These are phyloP conservation scores for Acephala macrosclerotiorum DNA, from an alignment of 2,329 filamentous ascomycete genomes.

Conservation along the genomic window DNA sequence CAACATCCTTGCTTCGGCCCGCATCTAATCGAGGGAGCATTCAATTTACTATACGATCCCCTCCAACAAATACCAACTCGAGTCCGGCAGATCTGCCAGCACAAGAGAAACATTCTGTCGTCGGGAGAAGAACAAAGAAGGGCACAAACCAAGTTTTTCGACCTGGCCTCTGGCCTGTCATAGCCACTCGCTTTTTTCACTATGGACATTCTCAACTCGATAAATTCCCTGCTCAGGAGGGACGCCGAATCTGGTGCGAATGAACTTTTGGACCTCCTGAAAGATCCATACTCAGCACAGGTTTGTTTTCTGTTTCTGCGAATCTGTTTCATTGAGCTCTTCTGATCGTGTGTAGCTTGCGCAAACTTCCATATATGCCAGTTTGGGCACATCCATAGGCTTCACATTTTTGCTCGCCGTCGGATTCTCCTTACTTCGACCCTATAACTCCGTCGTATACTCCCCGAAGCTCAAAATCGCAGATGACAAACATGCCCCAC, in stretches of 20 bases:
- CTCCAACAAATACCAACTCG: slow-evolving; percentile 3
- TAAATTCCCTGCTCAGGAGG: slow-evolving; percentile 31
- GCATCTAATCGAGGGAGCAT: slow-evolving; percentile 35
- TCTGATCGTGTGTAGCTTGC: slow-evolving; percentile 37
- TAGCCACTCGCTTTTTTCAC: slow-evolving; percentile 40
- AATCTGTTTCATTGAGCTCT: background rate
- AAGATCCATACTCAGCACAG: slow-evolving; percentile 39
- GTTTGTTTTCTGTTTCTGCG: slow-evolving; percentile 10
- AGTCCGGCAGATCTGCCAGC: slow-evolving; percentile 15
- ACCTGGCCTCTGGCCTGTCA: slow-evolving; percentile 42
- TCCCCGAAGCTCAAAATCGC: slow-evolving; percentile 93
- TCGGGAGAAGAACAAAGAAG: slow-evolving; percentile 3
- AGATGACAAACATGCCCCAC: slow-evolving; percentile 88
- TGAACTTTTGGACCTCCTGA: slow-evolving; percentile 40
- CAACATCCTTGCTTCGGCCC: slow-evolving; percentile 22
- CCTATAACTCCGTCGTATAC: slow-evolving; percentile 91
- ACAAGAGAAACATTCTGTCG: background rate
- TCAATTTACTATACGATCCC: slow-evolving; percentile 18
- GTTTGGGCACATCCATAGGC: slow-evolving; percentile 80
- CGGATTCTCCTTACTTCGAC: slow-evolving; percentile 87
- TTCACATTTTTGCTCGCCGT: slow-evolving; percentile 77
- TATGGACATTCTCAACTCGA: slow-evolving; percentile 32
- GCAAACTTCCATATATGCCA: slow-evolving; percentile 74
- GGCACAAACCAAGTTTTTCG: slow-evolving; percentile 24
- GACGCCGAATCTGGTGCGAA: slow-evolving; percentile 31